A percentile compares a stretch with the other conserved stretches of the same genome.
Conservation (phyloP, 192 early-diverging fungal genomes). For the Coemansia sp. region DNA sequence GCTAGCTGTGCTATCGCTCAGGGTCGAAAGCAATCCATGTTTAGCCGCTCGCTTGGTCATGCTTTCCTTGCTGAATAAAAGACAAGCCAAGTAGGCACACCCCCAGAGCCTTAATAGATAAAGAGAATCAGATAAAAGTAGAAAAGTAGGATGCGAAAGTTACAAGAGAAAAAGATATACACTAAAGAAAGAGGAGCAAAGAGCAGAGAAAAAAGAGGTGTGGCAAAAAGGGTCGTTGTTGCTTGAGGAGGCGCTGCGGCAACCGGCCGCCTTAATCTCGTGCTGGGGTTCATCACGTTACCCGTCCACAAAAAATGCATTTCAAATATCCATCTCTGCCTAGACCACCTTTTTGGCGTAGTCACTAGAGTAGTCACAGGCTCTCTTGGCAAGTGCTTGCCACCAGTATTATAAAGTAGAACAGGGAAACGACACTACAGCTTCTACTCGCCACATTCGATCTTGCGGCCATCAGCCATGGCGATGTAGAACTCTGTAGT, state of each 20-base stretch:
- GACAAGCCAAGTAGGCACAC: background rate
- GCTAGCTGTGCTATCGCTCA: background rate
- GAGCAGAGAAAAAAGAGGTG: background rate
- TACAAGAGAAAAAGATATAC: background rate
- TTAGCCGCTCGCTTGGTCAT: constrained; percentile 17
- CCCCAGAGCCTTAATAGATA: background rate
- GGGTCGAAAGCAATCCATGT: constrained; percentile 21
- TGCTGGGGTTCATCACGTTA: background rate
- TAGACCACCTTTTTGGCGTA: no score
- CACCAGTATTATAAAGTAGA: background rate
- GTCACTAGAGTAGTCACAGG: background rate
- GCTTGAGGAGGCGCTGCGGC: background rate
- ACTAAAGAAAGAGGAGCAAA: background rate
- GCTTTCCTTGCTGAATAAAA: background rate
- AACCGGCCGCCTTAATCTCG: background rate
- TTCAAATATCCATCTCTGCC: no score
- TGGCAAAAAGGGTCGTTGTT: background rate
- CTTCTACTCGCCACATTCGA: constrained; percentile 31
- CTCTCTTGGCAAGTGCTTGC: no score
- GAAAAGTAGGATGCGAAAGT: background rate
- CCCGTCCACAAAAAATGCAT: background rate
- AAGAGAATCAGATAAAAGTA: background rate
- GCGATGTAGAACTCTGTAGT: constrained; percentile 45
- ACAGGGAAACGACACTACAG: background rate
- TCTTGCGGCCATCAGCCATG: constrained; percentile 36